Evolutionary conservation across 73 alveolate species (phyloP).

Genomic region (Paraurostyla sp.): DNA sequence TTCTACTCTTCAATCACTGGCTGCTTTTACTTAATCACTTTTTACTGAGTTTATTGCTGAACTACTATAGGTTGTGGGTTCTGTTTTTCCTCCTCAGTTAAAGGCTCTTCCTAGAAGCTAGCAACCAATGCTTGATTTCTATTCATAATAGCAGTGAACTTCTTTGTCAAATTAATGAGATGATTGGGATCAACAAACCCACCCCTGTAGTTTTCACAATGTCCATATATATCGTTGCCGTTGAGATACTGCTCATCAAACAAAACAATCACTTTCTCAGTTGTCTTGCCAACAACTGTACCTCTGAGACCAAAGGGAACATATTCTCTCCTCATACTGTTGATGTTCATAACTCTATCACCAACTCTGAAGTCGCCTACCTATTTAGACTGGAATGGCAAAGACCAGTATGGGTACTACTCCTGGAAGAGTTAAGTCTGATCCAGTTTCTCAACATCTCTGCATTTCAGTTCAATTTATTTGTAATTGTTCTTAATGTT

Average conservation of each 20-base stretch:
- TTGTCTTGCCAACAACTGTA: slow-evolving; percentile 74
- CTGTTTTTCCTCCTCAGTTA: background rate
- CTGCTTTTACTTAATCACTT: background rate
- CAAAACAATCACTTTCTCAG: slow-evolving; percentile 51
- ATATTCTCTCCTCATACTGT: slow-evolving; percentile 39
- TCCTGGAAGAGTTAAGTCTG: slow-evolving; percentile 48
- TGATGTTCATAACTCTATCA: slow-evolving; percentile 72
- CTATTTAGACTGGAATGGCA: slow-evolving; percentile 38
- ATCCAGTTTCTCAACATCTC: background rate
- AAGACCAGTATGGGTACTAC: slow-evolving; percentile 72
- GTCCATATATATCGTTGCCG: slow-evolving; percentile 54
- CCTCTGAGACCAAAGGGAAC: slow-evolving; percentile 80
- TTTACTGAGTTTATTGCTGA: too few relatives aligned
- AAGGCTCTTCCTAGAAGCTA: slow-evolving; percentile 13
- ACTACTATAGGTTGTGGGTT: too few relatives aligned
- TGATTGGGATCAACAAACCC: slow-evolving; percentile 60
- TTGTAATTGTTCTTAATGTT: background rate
- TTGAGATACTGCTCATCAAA: slow-evolving; percentile 69
- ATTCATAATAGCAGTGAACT: slow-evolving; percentile 20
- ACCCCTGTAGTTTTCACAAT: slow-evolving; percentile 63
- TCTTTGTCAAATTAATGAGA: slow-evolving; percentile 61
- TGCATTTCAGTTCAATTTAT: slow-evolving; percentile 6
- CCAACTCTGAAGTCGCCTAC: slow-evolving; percentile 64
- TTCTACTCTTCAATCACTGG: background rate
- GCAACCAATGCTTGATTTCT: background rate